Conservation (phyloP, 1,139 yeast species). For the Sugiyamaella xylanicola region DNA sequence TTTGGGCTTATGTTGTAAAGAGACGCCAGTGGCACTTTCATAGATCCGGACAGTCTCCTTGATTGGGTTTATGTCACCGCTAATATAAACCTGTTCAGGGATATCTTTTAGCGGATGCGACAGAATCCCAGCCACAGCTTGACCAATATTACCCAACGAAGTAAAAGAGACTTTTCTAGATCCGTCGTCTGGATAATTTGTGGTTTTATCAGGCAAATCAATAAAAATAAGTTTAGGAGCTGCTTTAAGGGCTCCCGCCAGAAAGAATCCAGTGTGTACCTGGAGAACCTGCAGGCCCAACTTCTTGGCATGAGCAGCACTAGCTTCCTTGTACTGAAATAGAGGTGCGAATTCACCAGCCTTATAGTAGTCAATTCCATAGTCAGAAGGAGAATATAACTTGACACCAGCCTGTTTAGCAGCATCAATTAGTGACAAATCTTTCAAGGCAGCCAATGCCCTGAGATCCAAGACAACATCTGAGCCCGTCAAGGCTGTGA, state of each 20-base stretch:
- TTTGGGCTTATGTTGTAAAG: conserved; percentile 40
- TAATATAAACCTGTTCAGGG: conserved; percentile 52
- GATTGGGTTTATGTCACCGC: conserved; percentile 48
- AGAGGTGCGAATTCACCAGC: conserved; percentile 42
- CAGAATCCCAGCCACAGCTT: conserved; percentile 48
- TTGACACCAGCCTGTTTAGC: conserved; percentile 50
- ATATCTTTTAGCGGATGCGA: conserved; percentile 46
- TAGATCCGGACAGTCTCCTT: conserved; percentile 48
- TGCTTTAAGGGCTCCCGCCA: conserved; percentile 34
- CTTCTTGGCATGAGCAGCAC: conserved; percentile 47
- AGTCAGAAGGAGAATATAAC: conserved; percentile 64
- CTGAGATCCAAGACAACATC: conserved; percentile 56
- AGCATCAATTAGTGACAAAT: conserved; percentile 42
- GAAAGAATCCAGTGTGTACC: conserved; percentile 51
- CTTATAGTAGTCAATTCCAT: conserved; percentile 51
- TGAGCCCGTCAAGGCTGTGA: conserved; percentile 48
- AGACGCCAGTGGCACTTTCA: conserved; percentile 48
- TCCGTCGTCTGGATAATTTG: conserved; percentile 39
- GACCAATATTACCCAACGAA: conserved; percentile 52
- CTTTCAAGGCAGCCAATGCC: conserved; percentile 26
- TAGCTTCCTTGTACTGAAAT: conserved; percentile 47
- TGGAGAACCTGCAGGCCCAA: conserved; percentile 57
- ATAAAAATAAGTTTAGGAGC: conserved; percentile 19
- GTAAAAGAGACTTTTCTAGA: conserved; percentile 43
- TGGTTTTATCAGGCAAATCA: conserved; percentile 31